These are phyloP conservation scores for Elongisporangium undulatum DNA, from an alignment of 352 stramenopile genomes.

Conservation along the genomic window DNA sequence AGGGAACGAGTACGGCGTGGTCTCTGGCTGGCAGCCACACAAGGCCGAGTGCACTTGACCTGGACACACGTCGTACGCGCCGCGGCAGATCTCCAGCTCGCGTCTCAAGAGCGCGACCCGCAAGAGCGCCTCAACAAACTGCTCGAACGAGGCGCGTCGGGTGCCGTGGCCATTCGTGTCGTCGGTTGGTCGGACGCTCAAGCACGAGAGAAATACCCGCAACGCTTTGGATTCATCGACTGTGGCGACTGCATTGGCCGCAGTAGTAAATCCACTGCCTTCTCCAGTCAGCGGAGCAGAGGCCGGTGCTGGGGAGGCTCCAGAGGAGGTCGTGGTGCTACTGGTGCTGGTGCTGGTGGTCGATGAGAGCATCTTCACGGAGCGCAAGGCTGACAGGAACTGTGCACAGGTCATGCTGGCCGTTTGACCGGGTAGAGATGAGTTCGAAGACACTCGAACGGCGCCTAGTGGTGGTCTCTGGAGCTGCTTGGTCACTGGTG, in stretches of 20 bases:
- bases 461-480: background rate
- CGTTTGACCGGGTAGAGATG: background rate
- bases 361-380: constrained; percentile 22
- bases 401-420: constrained; percentile 18
- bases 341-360: background rate
- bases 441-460: background rate
- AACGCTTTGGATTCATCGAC: constrained; percentile 50
- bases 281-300: background rate
- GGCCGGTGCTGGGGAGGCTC: background rate
- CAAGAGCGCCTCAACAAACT: constrained; percentile 52
- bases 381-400: constrained; percentile 24
- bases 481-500: constrained; percentile 5
- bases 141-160: constrained; percentile 16
- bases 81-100: constrained; percentile 44
- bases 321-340: too few relatives aligned
- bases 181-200: constrained; percentile 24
- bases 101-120: constrained; percentile 41
- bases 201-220: constrained; percentile 55
- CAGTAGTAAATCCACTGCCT: background rate
- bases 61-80: constrained; percentile 48
- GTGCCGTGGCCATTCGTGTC: constrained; percentile 8
- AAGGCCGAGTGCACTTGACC: constrained; percentile 38
- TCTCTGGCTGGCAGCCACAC: constrained; percentile 27
- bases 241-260: constrained; percentile 4
- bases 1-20: constrained; percentile 27